Evolutionary conservation across 257 asterid genomes (phyloP).

Genomic region (Nicotiana sylvestris): DNA sequence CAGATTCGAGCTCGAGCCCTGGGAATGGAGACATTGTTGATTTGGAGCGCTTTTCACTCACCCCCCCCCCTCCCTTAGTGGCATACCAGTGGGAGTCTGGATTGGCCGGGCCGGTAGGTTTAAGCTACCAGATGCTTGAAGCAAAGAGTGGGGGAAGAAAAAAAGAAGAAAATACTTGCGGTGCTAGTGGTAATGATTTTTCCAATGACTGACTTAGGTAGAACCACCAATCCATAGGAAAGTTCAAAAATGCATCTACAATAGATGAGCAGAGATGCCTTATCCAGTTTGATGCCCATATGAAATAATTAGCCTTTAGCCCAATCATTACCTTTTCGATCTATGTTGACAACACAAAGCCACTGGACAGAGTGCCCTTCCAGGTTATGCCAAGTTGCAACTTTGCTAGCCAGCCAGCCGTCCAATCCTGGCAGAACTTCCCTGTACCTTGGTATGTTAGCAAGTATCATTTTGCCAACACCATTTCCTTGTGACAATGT

Average conservation of each 20-base stretch:
- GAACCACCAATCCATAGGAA: not conserved
- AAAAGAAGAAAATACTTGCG: not conserved
- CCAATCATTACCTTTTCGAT: constrained; percentile 61
- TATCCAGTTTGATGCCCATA: constrained; percentile 5
- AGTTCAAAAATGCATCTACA: not conserved
- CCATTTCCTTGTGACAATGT: constrained; percentile 75
- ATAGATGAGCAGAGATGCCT: not conserved
- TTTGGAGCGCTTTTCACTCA: not conserved
- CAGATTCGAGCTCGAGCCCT: not conserved
- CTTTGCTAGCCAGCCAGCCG: constrained; percentile 71
- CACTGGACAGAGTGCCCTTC: constrained; percentile 91
- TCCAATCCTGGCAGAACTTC: constrained; percentile 83
- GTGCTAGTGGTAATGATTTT: not conserved
- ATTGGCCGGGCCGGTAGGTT: not conserved
- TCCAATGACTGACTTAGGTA: not conserved
- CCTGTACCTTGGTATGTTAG: constrained; percentile 65
- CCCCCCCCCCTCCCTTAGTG: too few relatives aligned
- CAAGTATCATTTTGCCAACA: constrained; percentile 49
- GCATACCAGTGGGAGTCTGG: not conserved
- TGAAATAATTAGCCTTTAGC: not conserved
- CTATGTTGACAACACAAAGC: constrained; percentile 73
- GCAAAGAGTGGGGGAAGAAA: not conserved
- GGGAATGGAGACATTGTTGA: not conserved
- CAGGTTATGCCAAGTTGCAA: constrained; percentile 66
- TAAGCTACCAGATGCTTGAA: not conserved